Evolutionary conservation across 2,329 filamentous ascomycete species (phyloP).

Genomic region (Botryotinia calthae): DNA sequence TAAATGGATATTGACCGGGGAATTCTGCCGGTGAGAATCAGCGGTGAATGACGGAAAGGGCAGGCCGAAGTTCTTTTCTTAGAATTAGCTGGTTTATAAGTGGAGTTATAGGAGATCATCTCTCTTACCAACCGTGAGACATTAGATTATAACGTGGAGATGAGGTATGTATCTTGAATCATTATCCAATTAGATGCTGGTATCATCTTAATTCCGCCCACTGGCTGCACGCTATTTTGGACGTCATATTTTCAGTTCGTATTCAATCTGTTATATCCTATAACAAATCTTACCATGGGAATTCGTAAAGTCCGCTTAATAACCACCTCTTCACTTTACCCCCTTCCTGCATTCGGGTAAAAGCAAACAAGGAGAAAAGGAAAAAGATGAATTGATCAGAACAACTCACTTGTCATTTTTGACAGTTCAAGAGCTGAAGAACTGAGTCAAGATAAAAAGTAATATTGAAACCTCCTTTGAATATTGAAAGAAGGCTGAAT

Average conservation of each 20-base stretch:
- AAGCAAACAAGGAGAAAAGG: not conserved
- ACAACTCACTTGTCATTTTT: not conserved
- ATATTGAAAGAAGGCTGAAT: not conserved
- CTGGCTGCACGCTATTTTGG: not conserved
- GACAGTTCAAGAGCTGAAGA: not conserved
- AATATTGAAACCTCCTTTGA: not conserved
- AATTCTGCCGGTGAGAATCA: not conserved
- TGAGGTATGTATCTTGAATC: not conserved
- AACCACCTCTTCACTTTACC: not conserved
- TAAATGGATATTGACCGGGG: not conserved
- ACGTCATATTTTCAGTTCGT: not conserved
- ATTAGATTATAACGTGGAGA: not conserved
- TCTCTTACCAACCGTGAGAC: not conserved
- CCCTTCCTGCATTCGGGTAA: not conserved
- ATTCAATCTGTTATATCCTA: no score
- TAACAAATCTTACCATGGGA: not conserved
- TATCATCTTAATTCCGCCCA: not conserved
- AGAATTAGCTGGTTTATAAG: not conserved
- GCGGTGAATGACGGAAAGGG: not conserved
- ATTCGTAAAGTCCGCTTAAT: not conserved
- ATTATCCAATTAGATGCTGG: not conserved
- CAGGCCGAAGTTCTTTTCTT: not conserved
- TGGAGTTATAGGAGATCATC: not conserved
- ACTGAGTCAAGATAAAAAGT: not conserved
- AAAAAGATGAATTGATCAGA: not conserved